Percentiles rank a stretch among this genome's conserved stretches.
Evolutionary conservation across 768 basidiomycete species (phyloP).

Genomic region (Clitopilus hobsonii): DNA sequence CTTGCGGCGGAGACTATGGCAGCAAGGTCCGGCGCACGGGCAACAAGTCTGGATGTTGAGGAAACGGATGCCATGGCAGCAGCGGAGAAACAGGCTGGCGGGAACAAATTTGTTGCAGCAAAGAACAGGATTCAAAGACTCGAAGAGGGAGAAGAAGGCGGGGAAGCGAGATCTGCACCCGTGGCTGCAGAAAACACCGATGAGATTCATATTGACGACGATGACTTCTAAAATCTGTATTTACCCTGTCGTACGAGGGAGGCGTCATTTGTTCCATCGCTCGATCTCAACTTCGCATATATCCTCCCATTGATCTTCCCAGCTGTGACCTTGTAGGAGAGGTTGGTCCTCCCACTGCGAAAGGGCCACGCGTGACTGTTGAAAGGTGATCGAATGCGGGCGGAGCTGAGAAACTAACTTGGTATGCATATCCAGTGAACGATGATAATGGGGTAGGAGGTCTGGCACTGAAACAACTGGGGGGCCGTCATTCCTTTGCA

Average conservation of each 20-base stretch:
- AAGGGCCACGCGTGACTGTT: constrained; percentile 59
- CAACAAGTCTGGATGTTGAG: constrained; percentile 37
- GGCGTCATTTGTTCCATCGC: constrained; percentile 46
- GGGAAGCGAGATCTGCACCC: constrained; percentile 22
- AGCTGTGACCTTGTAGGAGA: constrained; percentile 60
- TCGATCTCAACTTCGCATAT: constrained; percentile 75
- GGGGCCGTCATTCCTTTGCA: background rate
- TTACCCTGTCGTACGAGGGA: constrained; percentile 1
- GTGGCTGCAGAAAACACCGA: constrained; percentile 54
- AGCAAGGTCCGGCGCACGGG: constrained; percentile 53
- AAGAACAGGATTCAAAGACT: constrained; percentile 42
- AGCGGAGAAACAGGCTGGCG: constrained; percentile 62
- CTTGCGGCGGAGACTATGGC: constrained; percentile 86
- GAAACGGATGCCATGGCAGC: constrained; percentile 83
- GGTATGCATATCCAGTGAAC: constrained; percentile 53
- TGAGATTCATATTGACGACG: constrained; percentile 87
- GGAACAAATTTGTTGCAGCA: constrained; percentile 70
- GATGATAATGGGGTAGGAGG: constrained; percentile 61
- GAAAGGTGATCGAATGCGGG: constrained; percentile 64
- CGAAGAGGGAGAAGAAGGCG: constrained; percentile 31
- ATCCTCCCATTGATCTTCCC: constrained; percentile 75
- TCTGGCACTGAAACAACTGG: constrained; percentile 52
- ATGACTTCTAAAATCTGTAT: constrained; percentile 35
- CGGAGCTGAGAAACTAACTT: constrained; percentile 55
- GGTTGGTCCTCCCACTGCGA: constrained; percentile 68